phyloP scores from a whole-genome alignment of 768 basidiomycete species.

The Psilocybe cyanescens region DNA sequence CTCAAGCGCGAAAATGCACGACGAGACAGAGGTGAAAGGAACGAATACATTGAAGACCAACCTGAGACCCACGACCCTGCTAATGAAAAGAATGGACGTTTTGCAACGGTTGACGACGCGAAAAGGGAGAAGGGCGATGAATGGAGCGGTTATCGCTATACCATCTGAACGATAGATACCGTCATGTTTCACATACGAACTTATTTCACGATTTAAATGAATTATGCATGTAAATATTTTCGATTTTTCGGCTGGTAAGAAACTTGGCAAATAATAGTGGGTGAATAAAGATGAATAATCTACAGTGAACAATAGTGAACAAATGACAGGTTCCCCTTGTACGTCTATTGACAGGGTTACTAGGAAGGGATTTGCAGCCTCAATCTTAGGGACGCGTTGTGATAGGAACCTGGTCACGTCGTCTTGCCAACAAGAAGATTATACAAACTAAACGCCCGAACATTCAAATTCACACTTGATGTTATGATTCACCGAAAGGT shows the following conservation, averaged over 20 bases:
- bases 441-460: too few relatives aligned
- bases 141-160: slow-evolving; percentile 81
- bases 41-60: slow-evolving; percentile 66
- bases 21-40: slow-evolving; percentile 68
- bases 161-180: slow-evolving; percentile 14
- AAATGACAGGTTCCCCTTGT: too few relatives aligned
- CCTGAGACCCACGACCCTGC: slow-evolving; percentile 31
- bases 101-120: slow-evolving; percentile 61
- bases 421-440: background rate
- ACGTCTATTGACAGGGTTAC: too few relatives aligned
- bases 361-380: too few relatives aligned
- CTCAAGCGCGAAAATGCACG: slow-evolving; percentile 65
- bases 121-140: slow-evolving; percentile 71
- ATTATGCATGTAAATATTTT: too few relatives aligned
- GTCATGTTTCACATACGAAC: background rate
- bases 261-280: too few relatives aligned
- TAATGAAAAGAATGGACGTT: slow-evolving; percentile 59
- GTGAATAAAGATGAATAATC: too few relatives aligned
- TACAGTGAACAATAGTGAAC: too few relatives aligned
- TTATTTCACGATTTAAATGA: background rate
- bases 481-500: too few relatives aligned
- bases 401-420: background rate
- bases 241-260: too few relatives aligned
- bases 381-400: too few relatives aligned
- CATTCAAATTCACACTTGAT: too few relatives aligned